Conservation (phyloP, 148 eudicot genomes). For the Diospyros kaki region DNA sequence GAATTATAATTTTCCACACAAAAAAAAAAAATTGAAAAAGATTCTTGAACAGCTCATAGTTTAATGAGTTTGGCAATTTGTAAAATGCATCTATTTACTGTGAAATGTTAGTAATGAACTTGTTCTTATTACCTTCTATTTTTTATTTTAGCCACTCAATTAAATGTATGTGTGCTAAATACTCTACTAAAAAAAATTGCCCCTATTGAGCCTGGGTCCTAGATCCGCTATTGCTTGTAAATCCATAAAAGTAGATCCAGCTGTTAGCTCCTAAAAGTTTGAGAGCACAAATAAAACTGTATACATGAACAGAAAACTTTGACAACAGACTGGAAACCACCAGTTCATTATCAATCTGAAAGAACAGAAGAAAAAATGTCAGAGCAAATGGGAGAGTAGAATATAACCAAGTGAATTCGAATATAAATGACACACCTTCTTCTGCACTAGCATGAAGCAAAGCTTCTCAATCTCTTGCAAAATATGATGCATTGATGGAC, state of each 20-base stretch:
- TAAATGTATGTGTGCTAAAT: too few species aligned
- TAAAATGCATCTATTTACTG: too few species aligned
- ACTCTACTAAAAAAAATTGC: too few species aligned
- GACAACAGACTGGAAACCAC: conserved; percentile 1
- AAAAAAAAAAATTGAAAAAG: too few species aligned
- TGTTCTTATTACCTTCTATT: too few species aligned
- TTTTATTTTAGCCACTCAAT: too few species aligned
- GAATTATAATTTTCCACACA: too few species aligned
- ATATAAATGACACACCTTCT: conserved; percentile 54
- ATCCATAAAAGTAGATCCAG: background rate
- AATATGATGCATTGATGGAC: conserved; percentile 78
- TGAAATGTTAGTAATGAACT: too few species aligned
- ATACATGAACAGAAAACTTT: background rate
- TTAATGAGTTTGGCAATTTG: too few species aligned
- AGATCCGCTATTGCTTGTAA: background rate
- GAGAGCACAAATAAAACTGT: background rate
- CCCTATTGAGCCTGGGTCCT: too few species aligned
- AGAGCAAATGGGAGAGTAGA: conserved; percentile 10
- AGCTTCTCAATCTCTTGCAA: conserved; percentile 79
- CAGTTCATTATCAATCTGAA: background rate
- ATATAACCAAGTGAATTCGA: too few species aligned
- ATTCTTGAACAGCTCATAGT: too few species aligned
- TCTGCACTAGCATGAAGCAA: conserved; percentile 76
- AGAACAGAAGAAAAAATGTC: conserved; percentile 8
- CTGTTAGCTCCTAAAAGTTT: background rate